Base-by-base conservation (phyloP, 805 yeast genomes). In the Ogataea philodendri region DNA sequence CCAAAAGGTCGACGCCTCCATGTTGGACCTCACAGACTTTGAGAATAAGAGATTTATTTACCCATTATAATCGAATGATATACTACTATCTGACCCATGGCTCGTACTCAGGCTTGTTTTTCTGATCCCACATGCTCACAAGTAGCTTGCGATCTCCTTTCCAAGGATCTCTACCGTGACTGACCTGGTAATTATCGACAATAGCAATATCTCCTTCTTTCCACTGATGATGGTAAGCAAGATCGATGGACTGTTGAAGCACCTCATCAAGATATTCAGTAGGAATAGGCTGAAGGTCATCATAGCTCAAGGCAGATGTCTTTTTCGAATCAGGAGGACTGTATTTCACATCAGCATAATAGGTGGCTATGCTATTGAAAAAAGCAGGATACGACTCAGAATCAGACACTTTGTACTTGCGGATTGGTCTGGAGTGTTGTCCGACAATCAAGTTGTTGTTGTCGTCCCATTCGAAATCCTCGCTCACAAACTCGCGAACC, bases 41-140 rank as follows among this genome's bases (percentile, higher is more conserved):
- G 76, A 76, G 42, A 75, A 74, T 48, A 59, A 68, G 43, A 52
- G 60, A 15, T 76, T 74, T 41, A 70, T 76, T 11, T 76, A 76
- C 42, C 78, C 80, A 10, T 47, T 70, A 19, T 35, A 24, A 23
- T 14, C n/a, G n/a, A n/a, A n/a, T n/a, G n/a, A n/a, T n/a, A n/a
- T 3, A 2, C 9, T 26, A 17, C 5, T 21, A 9, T 22, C 22
- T 33, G 10, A 3, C 20, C 42, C 38, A 33, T 3, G 23, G 14
- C 32, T 25, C 31, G 17, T 22, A 39, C n/a, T 54, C 64, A 70
- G 11, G 15, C 31, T 39, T 43, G 9, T 38, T 29, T 8, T 35
- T 32, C 7, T 33, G 37, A 31, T 61, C 65, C 66, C 67, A 62
- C 63, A 60, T 59, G 36, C 64, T 59, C n/a, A 58, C 65, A 15